These are phyloP conservation scores for Thalassiosira sp. DNA, from an alignment of 352 stramenopile species.

Conservation along the genomic window DNA sequence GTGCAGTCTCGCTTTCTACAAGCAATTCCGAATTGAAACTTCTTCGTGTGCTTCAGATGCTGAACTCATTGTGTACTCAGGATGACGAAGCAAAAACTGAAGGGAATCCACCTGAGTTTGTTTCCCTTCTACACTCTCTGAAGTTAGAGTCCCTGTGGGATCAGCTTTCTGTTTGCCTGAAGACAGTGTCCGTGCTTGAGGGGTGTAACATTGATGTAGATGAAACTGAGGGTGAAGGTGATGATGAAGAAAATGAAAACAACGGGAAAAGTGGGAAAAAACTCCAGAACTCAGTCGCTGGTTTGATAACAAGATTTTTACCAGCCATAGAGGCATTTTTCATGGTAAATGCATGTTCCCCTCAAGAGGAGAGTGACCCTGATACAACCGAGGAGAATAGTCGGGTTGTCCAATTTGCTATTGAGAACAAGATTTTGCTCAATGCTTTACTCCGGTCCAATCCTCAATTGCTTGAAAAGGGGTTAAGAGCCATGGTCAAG, in stretches of 20 bases:
- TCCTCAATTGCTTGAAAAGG: constrained; percentile 93
- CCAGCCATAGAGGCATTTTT: constrained; percentile 98
- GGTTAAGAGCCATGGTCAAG: constrained; percentile 93
- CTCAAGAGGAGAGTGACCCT: constrained; percentile 15
- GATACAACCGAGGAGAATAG: constrained; percentile 50
- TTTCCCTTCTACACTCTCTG: constrained; percentile 75
- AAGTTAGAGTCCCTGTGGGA: constrained; percentile 83
- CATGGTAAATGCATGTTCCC: constrained; percentile 92
- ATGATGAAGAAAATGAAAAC: constrained; percentile 78
- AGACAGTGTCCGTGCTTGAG: constrained; percentile 67
- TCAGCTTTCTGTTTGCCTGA: constrained; percentile 76
- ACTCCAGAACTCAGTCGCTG: constrained; percentile 62
- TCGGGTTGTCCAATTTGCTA: constrained; percentile 88
- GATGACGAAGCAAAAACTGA: constrained; percentile 81
- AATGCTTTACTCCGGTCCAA: constrained; percentile 97
- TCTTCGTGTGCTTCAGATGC: constrained; percentile 93
- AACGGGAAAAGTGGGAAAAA: constrained; percentile 35
- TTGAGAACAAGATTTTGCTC: constrained; percentile 93
- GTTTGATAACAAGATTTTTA: constrained; percentile 95
- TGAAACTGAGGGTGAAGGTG: constrained; percentile 48
- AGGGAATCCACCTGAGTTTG: constrained; percentile 75
- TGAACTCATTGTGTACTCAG: constrained; percentile 83
- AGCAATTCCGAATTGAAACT: constrained; percentile 91
- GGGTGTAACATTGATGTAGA: constrained; percentile 56
- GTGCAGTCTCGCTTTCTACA: constrained; percentile 80